phyloP scores from a whole-genome alignment of 306 rosid genomes.

The Dryas drummondii region DNA sequence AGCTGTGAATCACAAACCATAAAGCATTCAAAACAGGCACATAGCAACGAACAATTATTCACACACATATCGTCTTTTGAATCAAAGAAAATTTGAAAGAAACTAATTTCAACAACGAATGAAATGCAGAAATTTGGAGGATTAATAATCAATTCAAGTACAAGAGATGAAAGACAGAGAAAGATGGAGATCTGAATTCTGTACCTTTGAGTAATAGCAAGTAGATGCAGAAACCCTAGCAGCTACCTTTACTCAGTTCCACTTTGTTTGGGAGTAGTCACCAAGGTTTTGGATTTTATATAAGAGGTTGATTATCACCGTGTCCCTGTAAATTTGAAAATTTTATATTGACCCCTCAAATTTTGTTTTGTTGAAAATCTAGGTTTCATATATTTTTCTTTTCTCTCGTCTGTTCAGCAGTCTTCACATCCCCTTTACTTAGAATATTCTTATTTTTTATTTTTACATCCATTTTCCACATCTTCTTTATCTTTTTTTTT shows the following conservation, averaged over 20 bases:
- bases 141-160: neutral
- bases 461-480: too few relatives aligned
- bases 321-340: neutral
- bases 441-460: too few relatives aligned
- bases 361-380: neutral
- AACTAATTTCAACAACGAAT: too few relatives aligned
- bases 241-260: slow-evolving; percentile 9
- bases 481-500: too few relatives aligned
- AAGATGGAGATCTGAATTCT: slow-evolving; percentile 31
- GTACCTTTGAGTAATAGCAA: slow-evolving; percentile 12
- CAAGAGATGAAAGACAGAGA: too few relatives aligned
- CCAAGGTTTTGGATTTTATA: slow-evolving; percentile 15
- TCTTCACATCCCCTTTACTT: too few relatives aligned
- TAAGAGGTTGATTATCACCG: neutral
- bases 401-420: too few relatives aligned
- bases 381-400: too few relatives aligned
- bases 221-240: slow-evolving; percentile 47
- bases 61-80: neutral
- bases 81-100: neutral
- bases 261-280: neutral
- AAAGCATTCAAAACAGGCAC: neutral
- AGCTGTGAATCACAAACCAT: slow-evolving; percentile 29
- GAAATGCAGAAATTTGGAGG: neutral
- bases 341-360: neutral
- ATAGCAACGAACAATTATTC: too few relatives aligned